Evolutionary conservation across 768 basidiomycete genomes (phyloP), one percentile per base, ranked within the genome.

Genomic region (Peribolospora kevripleyi): DNA sequence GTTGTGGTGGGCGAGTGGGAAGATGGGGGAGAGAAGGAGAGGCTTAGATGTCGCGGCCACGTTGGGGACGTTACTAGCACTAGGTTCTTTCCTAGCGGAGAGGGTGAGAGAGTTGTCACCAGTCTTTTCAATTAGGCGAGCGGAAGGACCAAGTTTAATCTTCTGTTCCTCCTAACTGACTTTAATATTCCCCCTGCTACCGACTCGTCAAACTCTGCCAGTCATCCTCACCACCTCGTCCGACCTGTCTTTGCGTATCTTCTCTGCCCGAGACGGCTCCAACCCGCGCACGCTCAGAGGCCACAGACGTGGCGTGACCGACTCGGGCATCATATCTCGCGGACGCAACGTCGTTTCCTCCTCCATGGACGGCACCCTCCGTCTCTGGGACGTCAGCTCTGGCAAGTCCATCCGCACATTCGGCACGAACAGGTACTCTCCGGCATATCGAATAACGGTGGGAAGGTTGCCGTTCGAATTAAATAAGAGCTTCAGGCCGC

Each of bases 361-460:
- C 5, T 75, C 78, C 0, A 76, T 78, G 55, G 83, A 86, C 63
- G 75, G 76, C 3, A 79, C 78, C 0, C 62, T 84, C 36, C 72
- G 76, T 50, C 68, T 83, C 3, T 84, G 84, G 83, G 79, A 83
- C 58, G 75, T 84, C 6, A 72, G 76, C 2, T 69, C 71, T 6
- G 75, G 74, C 3, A 65, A 70, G 25, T 70, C 73, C 56, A 70
- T 78, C 7, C 63, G 70, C 7, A 68, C 74, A 9, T 57, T 81
- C 51, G 66, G 68, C 4, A 65, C 73, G 2, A 45, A 45, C 43
- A 13, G 8, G 43, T 45, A 45, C 43, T 7, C 8, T 13, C 25
- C 25, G 25, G 25, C 25, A 25, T 25, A 25, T 25, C 25, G 25
- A 25, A 25, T 25, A 25, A 1, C 25, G 25, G 25, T 25, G 25